Conservation (phyloP, 1,284 basidiomycete genomes). For the Austroboletus novae-zelandiae region DNA sequence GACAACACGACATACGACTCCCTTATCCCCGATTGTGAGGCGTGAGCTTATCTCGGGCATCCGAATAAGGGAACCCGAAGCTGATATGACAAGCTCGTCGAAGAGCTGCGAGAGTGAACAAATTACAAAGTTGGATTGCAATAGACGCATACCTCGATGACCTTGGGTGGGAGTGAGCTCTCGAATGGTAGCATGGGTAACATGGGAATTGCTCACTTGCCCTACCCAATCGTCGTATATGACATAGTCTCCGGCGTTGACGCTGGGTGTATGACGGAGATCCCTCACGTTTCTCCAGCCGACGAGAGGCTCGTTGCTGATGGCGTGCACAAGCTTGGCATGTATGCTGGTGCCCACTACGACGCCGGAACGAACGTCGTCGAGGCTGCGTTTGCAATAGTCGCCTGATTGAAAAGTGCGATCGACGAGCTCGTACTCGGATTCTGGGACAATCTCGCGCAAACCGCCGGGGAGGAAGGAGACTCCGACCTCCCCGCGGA, state of each 20-base stretch:
- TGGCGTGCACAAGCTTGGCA: conserved; percentile 72
- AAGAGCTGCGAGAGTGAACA: conserved; percentile 57
- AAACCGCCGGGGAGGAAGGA: conserved; percentile 60
- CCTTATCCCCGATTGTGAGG: conserved; percentile 68
- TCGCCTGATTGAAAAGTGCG: conserved; percentile 81
- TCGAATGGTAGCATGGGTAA: conserved; percentile 4
- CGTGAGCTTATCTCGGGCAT: conserved; percentile 75
- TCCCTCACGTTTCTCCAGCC: conserved; percentile 65
- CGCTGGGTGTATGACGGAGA: conserved; percentile 56
- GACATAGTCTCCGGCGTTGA: conserved; percentile 82
- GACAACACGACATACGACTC: conserved; percentile 46
- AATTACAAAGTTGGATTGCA: background rate
- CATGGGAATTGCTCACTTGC: conserved; percentile 52
- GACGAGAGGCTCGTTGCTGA: conserved; percentile 59
- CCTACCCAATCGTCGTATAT: conserved; percentile 87
- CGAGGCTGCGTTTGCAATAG: conserved; percentile 76
- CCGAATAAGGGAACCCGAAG: conserved; percentile 58
- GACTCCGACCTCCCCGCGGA: conserved; percentile 80
- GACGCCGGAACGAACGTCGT: conserved; percentile 76
- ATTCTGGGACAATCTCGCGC: conserved; percentile 72
- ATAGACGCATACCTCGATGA: conserved; percentile 43
- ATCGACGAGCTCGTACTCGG: conserved; percentile 72
- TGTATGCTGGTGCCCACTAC: conserved; percentile 63
- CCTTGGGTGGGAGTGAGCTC: conserved; percentile 32
- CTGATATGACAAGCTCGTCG: conserved; percentile 77